Conservation (phyloP, 371 early-diverging fungal species). For the Syncephalastrum contaminatum region DNA sequence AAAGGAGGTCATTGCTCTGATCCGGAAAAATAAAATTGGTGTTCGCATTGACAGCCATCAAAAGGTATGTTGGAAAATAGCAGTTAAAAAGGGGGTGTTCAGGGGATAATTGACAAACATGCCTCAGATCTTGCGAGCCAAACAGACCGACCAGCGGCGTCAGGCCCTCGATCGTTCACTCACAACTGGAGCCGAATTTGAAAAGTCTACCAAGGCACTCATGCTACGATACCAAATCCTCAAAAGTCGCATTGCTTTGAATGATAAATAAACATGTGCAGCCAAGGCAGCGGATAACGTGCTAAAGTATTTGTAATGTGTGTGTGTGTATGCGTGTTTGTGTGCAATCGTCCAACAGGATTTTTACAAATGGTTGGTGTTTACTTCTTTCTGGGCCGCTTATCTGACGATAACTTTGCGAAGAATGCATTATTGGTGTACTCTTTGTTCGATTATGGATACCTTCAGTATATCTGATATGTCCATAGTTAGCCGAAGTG, state of each 20-base stretch:
- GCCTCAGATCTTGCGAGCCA: constrained; percentile 52
- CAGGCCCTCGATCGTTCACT: constrained; percentile 63
- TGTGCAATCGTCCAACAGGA: no score
- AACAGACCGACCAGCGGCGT: constrained; percentile 62
- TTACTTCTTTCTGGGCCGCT: no score
- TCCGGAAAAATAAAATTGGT: constrained; percentile 58
- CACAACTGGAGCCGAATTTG: constrained; percentile 62
- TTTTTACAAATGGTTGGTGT: no score
- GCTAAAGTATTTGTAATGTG: no score
- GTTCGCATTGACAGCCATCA: constrained; percentile 84
- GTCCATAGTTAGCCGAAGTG: no score
- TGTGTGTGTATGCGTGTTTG: no score
- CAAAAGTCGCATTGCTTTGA: constrained; percentile 40
- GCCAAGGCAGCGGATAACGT: no score
- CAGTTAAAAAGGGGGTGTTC: neutral
- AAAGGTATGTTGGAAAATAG: constrained; percentile 56
- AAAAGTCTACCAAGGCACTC: constrained; percentile 54
- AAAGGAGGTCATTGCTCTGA: constrained; percentile 65
- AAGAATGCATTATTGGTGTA: no score
- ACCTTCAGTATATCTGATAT: no score
- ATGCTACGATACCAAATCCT: constrained; percentile 60
- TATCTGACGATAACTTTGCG: no score
- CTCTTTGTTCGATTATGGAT: no score
- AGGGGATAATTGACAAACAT: neutral
- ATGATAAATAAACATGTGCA: constrained; percentile 23